A percentile compares a stretch with the other conserved stretches of the same genome.
These are phyloP conservation scores for Penicillium oxalicum DNA, from an alignment of 2,329 filamentous ascomycete species.

Conservation along the genomic window DNA sequence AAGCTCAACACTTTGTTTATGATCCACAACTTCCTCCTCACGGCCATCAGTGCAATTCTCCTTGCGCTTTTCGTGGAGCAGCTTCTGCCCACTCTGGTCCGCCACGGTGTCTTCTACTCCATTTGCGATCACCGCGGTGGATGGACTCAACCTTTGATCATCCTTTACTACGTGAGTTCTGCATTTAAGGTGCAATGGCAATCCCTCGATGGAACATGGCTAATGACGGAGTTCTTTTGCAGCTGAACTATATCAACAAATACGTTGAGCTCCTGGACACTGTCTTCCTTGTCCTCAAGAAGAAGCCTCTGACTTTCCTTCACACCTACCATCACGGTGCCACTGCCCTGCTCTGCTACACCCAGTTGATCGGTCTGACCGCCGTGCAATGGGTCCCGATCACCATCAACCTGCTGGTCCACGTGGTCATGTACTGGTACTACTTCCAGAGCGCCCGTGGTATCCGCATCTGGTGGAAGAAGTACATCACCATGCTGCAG, in stretches of 20 bases:
- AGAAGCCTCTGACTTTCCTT: conserved; percentile 98
- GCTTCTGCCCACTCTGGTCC: conserved; percentile 73
- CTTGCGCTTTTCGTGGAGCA: conserved; percentile 86
- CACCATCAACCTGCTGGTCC: conserved; percentile 83
- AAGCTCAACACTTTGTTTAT: conserved; percentile 87
- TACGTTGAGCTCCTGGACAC: conserved; percentile 95
- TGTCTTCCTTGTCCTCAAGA: conserved; percentile 96
- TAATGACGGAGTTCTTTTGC: conserved; percentile 34
- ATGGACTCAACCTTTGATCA: conserved; percentile 88
- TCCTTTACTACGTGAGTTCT: conserved; percentile 85
- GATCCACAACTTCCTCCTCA: conserved; percentile 94
- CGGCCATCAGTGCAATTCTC: conserved; percentile 72
- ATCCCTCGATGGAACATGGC: neutral
- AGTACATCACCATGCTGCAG: conserved; percentile 96
- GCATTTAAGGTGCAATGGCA: neutral
- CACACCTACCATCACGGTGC: conserved; percentile 99
- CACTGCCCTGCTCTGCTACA: conserved; percentile 95
- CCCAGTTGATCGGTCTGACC: conserved; percentile 86
- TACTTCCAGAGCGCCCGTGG: conserved; percentile 98
- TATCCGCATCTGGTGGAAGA: conserved; percentile 98
- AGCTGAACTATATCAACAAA: conserved; percentile 98
- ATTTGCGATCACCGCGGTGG: conserved; percentile 75
- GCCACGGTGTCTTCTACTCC: conserved; percentile 77
- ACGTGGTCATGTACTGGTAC: conserved; percentile 99
- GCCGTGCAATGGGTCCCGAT: conserved; percentile 94